phyloP scores from a whole-genome alignment of 768 basidiomycete species.

The Tricholoma matsutake region DNA sequence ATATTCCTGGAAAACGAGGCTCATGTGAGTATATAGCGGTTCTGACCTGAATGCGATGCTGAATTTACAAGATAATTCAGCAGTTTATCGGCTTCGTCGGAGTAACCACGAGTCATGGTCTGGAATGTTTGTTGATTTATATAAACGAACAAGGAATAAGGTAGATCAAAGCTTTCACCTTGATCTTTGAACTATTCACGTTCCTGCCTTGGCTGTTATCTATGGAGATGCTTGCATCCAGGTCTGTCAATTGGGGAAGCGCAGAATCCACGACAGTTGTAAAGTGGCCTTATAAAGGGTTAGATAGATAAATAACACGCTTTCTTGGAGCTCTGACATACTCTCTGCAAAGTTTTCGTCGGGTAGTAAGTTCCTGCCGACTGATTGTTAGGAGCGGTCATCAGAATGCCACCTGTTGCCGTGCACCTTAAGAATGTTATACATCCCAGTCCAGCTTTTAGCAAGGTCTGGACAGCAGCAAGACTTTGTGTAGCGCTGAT shows the following conservation, averaged over 20 bases:
- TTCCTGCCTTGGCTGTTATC: slow-evolving; percentile 37
- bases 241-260: slow-evolving; percentile 23
- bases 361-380: slow-evolving; percentile 64
- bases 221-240: slow-evolving; percentile 33
- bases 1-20: slow-evolving; percentile 51
- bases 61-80: slow-evolving; percentile 72
- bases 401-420: background rate
- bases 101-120: slow-evolving; percentile 72
- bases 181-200: slow-evolving; percentile 69
- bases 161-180: slow-evolving; percentile 31
- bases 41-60: slow-evolving; percentile 7
- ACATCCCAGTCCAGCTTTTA: slow-evolving; percentile 71
- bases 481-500: slow-evolving; percentile 61
- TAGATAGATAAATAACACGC: background rate
- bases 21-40: background rate
- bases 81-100: slow-evolving; percentile 79
- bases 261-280: slow-evolving; percentile 46
- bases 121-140: slow-evolving; percentile 15
- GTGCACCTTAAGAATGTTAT: slow-evolving; percentile 71
- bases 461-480: slow-evolving; percentile 66
- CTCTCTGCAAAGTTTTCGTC: slow-evolving; percentile 77
- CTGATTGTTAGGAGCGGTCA: background rate
- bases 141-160: background rate
- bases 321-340: slow-evolving; percentile 20
- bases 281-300: slow-evolving; percentile 45